Percentiles rank a stretch among this genome's conserved stretches.
Evolutionary conservation across 495 filamentous ascomycete genomes (phyloP).

Genomic region (Tirmania nivea): DNA sequence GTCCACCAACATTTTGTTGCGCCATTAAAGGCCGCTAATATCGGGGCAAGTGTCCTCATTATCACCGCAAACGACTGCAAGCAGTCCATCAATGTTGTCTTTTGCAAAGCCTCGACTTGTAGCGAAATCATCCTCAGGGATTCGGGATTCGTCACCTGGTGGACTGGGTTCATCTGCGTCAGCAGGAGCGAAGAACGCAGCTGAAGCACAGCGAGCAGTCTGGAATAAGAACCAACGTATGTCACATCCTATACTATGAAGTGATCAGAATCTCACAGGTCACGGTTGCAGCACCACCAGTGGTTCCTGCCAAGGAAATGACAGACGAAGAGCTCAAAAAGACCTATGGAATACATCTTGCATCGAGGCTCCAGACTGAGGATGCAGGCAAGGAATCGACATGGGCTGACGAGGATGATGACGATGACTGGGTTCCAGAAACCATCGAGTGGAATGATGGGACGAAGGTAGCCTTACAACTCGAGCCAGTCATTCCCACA

Average conservation of each 20-base stretch:
- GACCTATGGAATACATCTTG: slow-evolving; percentile 89
- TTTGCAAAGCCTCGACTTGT: slow-evolving; percentile 30
- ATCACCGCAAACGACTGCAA: slow-evolving; percentile 3
- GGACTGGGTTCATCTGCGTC: not conserved
- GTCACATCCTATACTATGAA: slow-evolving; percentile 14
- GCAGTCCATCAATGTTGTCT: slow-evolving; percentile 22
- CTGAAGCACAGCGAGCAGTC: slow-evolving; percentile 36
- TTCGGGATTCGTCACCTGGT: slow-evolving; percentile 23
- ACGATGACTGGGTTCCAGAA: slow-evolving; percentile 94
- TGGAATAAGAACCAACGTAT: slow-evolving; percentile 98
- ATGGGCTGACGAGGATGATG: slow-evolving; percentile 97
- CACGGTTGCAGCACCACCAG: slow-evolving; percentile 35
- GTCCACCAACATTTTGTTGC: too few relatives aligned
- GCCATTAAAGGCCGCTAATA: too few relatives aligned
- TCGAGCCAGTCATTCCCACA: slow-evolving; percentile 16
- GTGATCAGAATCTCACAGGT: not conserved
- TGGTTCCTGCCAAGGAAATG: slow-evolving; percentile 65
- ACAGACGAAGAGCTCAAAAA: slow-evolving; percentile 95
- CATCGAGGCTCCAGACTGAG: slow-evolving; percentile 70
- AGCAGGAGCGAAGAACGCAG: not conserved
- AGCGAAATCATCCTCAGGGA: slow-evolving; percentile 30
- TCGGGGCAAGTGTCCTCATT: too few relatives aligned
- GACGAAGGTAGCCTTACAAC: slow-evolving; percentile 48
- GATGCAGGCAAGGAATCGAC: slow-evolving; percentile 56
- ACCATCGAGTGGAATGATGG: slow-evolving; percentile 94